Base-by-base conservation (phyloP, 2,329 filamentous ascomycete genomes). In the Alternaria sp. region DNA sequence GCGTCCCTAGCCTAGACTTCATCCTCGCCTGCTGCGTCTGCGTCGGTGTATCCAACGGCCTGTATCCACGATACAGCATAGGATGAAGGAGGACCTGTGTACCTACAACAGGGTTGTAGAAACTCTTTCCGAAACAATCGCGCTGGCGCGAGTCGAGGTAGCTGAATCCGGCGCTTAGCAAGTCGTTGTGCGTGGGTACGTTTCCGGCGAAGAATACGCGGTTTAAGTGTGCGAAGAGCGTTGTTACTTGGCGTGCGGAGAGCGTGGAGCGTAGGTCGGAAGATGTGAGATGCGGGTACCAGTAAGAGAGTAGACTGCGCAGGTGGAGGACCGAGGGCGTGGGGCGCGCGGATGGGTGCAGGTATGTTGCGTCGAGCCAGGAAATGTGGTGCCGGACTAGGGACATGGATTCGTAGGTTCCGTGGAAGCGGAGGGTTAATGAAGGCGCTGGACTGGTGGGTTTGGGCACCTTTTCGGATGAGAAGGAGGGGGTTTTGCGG, bases 331-430 rank as follows among this genome's bases (percentile, higher is more conserved):
- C 59, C 2, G 50, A 21, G 5, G 51, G 15, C 7, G 47, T 55
- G 11, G 53, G 33, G 12, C 45, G 50, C 11, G 47, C 45, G 3
- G 61, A 57, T 1, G 51, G 44, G 30, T 66, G 55, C 0, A 68
- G 51, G 44, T 70, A 68, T 5, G 61, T 68, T 25, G 61, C 44
- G 47, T 66, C 60, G 8, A 70, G 50, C 65, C 66, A 70, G 10
- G 63, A 58, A 18, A 61, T 55, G 44, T 70, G 67, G 53, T 68
- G 61, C 5, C 66, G 61, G 10, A 68, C 66, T 20, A 70, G 41
- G 3, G 61, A 56, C 67, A 70, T 70, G 15, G 66, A 37, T 55
- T 70, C 67, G 43, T 70, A 70, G 21, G 64, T 50, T n/a, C 66
- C 66, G 26, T 68, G 65, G 44, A 70, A 58, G 26, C 46, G 46